Percentiles rank a stretch among this genome's conserved stretches.
Conservation (phyloP, 352 stramenopile species). For the Phytophthora aleatoria region DNA sequence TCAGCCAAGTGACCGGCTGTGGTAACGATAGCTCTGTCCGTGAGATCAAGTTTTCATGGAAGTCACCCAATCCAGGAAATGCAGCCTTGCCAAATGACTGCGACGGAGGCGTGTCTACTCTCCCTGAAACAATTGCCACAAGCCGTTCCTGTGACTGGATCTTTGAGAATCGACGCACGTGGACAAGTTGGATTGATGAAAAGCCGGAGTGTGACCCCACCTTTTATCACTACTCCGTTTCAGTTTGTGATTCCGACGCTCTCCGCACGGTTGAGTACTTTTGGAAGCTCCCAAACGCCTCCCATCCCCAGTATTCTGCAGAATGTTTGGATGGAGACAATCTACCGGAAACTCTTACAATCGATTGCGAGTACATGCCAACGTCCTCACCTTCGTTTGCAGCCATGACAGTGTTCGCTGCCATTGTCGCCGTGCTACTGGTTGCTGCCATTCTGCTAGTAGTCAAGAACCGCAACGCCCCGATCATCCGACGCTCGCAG, state of each 20-base stretch:
- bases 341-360: constrained; percentile 22
- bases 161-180: constrained; percentile 22
- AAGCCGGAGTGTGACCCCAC: constrained; percentile 43
- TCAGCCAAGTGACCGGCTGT: constrained; percentile 35
- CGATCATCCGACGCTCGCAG: constrained; percentile 56
- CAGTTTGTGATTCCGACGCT: constrained; percentile 31
- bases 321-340: constrained; percentile 36
- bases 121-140: constrained; percentile 35
- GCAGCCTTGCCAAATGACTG: constrained; percentile 43
- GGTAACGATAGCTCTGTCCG: constrained; percentile 17
- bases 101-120: constrained; percentile 35
- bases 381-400: constrained; percentile 26
- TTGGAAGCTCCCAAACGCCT: constrained; percentile 42
- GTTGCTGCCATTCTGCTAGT: constrained; percentile 30
- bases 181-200: constrained; percentile 39
- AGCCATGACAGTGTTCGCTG: constrained; percentile 10
- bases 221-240: constrained; percentile 51
- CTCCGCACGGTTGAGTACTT: constrained; percentile 36
- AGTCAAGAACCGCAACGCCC: constrained; percentile 34
- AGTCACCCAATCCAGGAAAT: constrained; percentile 42
- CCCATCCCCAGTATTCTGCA: constrained; percentile 17
- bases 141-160: constrained; percentile 60
- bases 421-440: constrained; percentile 24
- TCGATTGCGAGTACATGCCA: constrained; percentile 52
- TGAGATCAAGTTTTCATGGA: constrained; percentile 48